These are phyloP conservation scores for Spathaspora gorwiae DNA, from an alignment of 805 yeast species.

Conservation along the genomic window DNA sequence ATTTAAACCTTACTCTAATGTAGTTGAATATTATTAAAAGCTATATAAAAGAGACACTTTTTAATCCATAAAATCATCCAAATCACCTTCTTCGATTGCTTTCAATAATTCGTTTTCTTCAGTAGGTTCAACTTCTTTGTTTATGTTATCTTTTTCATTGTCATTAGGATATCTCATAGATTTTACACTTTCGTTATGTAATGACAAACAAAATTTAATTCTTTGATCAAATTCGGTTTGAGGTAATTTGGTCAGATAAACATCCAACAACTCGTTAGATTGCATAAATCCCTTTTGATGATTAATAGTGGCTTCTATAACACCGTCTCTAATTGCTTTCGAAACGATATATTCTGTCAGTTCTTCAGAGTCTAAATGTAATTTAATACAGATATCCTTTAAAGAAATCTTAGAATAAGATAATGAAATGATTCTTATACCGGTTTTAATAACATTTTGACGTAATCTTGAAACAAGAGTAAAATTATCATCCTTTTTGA, in stretches of 20 bases:
- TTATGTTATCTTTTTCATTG: slow-evolving; percentile 25
- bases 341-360: slow-evolving; percentile 96
- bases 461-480: slow-evolving; percentile 84
- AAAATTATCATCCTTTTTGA: slow-evolving; percentile 74
- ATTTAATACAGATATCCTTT: slow-evolving; percentile 88
- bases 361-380: slow-evolving; percentile 89
- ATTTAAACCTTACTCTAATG: no score
- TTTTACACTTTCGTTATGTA: slow-evolving; percentile 88
- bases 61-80: slow-evolving; percentile 46
- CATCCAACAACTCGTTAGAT: slow-evolving; percentile 78
- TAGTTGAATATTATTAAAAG: no score
- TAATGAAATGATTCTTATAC: slow-evolving; percentile 86
- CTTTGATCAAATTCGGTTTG: slow-evolving; percentile 87
- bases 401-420: slow-evolving; percentile 88
- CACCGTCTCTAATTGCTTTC: slow-evolving; percentile 95
- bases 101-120: slow-evolving; percentile 41
- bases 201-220: slow-evolving; percentile 82
- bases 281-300: slow-evolving; percentile 90
- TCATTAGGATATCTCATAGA: slow-evolving; percentile 86
- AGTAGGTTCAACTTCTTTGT: slow-evolving; percentile 29
- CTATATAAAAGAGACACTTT: no score
- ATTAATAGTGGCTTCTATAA: slow-evolving; percentile 89
- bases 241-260: slow-evolving; percentile 84
- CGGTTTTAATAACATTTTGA: slow-evolving; percentile 96
- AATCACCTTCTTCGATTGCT: slow-evolving; percentile 54